These are phyloP conservation scores for Daldinia childiae DNA, from an alignment of 495 filamentous ascomycete species.

Conservation along the genomic window DNA sequence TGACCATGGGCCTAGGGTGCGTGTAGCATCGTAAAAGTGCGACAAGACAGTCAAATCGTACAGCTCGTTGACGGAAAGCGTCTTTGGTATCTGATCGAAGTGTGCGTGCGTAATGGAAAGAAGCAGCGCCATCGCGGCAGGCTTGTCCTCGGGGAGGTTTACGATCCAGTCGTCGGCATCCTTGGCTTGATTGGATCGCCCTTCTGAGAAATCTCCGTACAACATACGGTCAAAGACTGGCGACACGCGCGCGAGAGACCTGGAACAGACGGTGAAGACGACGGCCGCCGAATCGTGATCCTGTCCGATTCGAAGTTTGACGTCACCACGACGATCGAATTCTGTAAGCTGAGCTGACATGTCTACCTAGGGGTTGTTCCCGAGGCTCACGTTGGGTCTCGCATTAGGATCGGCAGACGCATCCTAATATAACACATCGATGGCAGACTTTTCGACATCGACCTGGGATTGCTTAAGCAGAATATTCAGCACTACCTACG, in stretches of 20 bases:
- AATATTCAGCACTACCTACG: neutral
- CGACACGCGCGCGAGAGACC: conserved; percentile 17
- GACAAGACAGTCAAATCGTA: neutral
- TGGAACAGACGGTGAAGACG: conserved; percentile 20
- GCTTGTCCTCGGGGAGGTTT: neutral
- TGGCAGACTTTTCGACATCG: neutral
- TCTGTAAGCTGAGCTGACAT: conserved; percentile 7
- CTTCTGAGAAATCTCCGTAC: conserved; percentile 27
- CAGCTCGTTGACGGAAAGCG: neutral
- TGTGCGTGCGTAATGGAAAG: neutral
- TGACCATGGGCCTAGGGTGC: neutral
- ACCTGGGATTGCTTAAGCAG: neutral
- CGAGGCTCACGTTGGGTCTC: neutral
- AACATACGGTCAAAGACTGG: conserved; percentile 32
- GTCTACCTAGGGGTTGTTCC: neutral
- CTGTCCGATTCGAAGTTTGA: conserved; percentile 16
- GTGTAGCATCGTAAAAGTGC: neutral
- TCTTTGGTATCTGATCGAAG: neutral
- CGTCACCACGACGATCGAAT: conserved; percentile 24
- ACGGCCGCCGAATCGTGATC: neutral
- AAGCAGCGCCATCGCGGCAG: neutral
- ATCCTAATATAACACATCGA: neutral
- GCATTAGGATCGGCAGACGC: neutral
- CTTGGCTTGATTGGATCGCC: conserved; percentile 6
- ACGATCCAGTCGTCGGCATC: neutral